Conservation (phyloP, 345 rosid genomes). For the Bretschneidera sinensis region DNA sequence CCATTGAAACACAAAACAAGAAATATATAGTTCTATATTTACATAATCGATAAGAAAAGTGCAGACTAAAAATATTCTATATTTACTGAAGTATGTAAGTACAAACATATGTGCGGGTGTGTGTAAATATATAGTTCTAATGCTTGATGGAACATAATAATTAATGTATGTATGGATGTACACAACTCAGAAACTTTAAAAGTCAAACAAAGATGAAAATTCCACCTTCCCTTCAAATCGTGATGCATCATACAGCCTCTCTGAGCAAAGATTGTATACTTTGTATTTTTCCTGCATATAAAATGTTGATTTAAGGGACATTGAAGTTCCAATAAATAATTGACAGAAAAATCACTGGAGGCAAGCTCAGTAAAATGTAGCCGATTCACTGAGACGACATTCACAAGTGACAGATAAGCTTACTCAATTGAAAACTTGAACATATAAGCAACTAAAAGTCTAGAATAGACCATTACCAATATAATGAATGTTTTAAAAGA, state of each 20-base stretch:
- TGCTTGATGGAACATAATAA: no score
- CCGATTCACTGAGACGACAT: background rate
- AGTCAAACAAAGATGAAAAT: slow-evolving; percentile 9
- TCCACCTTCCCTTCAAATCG: slow-evolving; percentile 80
- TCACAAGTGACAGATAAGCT: background rate
- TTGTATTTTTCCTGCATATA: slow-evolving; percentile 80
- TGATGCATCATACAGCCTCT: slow-evolving; percentile 89
- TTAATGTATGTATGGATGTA: no score
- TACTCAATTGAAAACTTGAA: background rate
- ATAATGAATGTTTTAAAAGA: no score
- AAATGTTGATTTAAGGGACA: slow-evolving; percentile 13
- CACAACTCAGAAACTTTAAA: background rate
- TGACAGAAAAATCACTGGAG: background rate
- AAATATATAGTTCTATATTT: background rate
- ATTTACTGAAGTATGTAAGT: no score
- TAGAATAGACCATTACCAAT: background rate
- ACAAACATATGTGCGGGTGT: no score
- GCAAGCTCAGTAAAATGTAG: background rate
- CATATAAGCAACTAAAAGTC: background rate
- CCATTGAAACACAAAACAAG: background rate
- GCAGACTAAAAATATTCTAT: no score
- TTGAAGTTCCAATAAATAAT: background rate
- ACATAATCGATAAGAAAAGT: no score
- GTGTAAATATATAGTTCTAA: no score
- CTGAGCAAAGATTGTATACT: slow-evolving; percentile 93